Evolutionary conservation across 345 rosid species (phyloP).

Genomic region (Gossypium bickii): DNA sequence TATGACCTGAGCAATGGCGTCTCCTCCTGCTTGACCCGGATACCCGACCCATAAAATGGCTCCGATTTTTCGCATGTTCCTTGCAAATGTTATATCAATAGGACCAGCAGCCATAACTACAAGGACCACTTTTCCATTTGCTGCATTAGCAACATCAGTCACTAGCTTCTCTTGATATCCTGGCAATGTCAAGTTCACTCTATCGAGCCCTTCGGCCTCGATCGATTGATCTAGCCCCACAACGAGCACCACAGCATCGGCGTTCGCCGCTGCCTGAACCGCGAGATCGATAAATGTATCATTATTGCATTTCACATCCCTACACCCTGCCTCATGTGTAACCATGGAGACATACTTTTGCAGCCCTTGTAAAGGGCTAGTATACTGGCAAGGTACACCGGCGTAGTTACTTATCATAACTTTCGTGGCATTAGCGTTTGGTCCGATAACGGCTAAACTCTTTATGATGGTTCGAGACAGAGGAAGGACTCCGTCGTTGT

Average conservation of each 20-base stretch:
- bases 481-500: conserved; percentile 44
- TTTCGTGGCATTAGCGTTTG: conserved; percentile 41
- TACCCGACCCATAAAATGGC: conserved; percentile 54
- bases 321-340: conserved; percentile 32
- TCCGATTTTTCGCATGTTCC: conserved; percentile 21
- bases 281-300: conserved; percentile 20
- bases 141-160: conserved; percentile 27
- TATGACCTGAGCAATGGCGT: conserved; percentile 42
- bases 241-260: conserved; percentile 33
- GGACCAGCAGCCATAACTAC: conserved; percentile 50
- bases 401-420: conserved; percentile 48
- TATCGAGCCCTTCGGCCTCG: conserved; percentile 41
- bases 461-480: conserved; percentile 23
- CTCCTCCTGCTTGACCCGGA: conserved; percentile 58
- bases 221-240: conserved; percentile 42
- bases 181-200: conserved; percentile 41
- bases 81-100: conserved; percentile 40
- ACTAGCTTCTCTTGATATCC: conserved; percentile 43
- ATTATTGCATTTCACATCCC: conserved; percentile 26
- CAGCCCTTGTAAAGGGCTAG: conserved; percentile 49
- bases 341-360: conserved; percentile 23
- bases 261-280: conserved; percentile 20
- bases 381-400: conserved; percentile 41
- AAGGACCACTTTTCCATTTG: conserved; percentile 32
- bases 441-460: conserved; percentile 39